These are phyloP conservation scores for Sclerotinia minor DNA, from an alignment of 2,329 filamentous ascomycete species.

Conservation along the genomic window DNA sequence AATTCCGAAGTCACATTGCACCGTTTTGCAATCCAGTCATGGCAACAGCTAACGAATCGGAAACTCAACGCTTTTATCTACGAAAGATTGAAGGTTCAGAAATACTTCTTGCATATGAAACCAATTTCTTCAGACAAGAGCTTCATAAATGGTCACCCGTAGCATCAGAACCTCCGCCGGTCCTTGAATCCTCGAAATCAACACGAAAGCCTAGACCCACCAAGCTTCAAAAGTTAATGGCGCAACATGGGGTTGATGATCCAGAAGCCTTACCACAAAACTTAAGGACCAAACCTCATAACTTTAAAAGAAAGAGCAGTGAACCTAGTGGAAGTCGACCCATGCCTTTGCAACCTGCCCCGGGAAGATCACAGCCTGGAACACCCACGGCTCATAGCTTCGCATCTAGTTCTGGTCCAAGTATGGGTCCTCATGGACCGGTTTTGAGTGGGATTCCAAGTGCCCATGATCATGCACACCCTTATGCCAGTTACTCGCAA, in stretches of 20 bases:
- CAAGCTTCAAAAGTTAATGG: slow-evolving; percentile 93
- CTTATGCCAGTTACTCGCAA: slow-evolving; percentile 33
- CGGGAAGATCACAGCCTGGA: slow-evolving; percentile 39
- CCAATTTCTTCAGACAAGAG: slow-evolving; percentile 96
- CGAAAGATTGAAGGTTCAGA: slow-evolving; percentile 97
- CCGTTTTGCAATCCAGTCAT: slow-evolving; percentile 79
- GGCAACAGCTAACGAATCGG: slow-evolving; percentile 80
- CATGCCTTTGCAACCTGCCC: slow-evolving; percentile 39
- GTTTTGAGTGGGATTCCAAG: slow-evolving; percentile 36
- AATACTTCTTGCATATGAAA: slow-evolving; percentile 85
- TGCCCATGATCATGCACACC: slow-evolving; percentile 37
- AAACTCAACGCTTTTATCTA: slow-evolving; percentile 89
- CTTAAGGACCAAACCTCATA: slow-evolving; percentile 40
- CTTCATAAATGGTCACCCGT: slow-evolving; percentile 94
- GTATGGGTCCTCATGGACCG: slow-evolving; percentile 35
- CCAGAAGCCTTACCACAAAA: slow-evolving; percentile 86
- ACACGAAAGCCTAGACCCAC: slow-evolving; percentile 95
- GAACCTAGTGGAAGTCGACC: slow-evolving; percentile 38
- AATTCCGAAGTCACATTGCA: slow-evolving; percentile 80
- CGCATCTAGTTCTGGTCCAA: slow-evolving; percentile 28
- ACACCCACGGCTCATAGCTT: slow-evolving; percentile 39
- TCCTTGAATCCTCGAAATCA: slow-evolving; percentile 82
- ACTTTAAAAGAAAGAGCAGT: slow-evolving; percentile 41
- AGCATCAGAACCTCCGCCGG: slow-evolving; percentile 79
- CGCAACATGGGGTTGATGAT: slow-evolving; percentile 82